Evolutionary conservation across 108 stramenopile species (phyloP).

Genomic region (Heterococcus sp.): DNA sequence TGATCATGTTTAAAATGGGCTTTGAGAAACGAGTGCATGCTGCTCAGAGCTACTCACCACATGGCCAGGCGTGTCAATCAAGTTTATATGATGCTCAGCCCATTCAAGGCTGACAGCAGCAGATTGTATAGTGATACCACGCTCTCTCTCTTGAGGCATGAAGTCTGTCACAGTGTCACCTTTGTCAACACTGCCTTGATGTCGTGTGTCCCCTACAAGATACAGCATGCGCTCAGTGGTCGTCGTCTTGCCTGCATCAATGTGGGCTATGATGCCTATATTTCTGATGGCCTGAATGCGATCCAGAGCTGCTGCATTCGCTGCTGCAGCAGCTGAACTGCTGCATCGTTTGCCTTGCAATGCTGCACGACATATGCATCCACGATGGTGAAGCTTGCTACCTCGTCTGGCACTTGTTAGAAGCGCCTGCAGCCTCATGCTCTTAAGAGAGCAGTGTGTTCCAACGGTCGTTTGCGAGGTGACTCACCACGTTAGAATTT

Average conservation of each 20-base stretch:
- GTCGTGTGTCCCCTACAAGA: conserved; percentile 72
- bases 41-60: conserved; percentile 63
- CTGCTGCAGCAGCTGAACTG: no score
- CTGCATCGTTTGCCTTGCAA: no score
- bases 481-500: no score
- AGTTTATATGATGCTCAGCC: conserved; percentile 89
- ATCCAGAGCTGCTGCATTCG: conserved; percentile 4
- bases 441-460: no score
- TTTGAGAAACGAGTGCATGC: no score
- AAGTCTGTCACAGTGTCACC: conserved; percentile 97
- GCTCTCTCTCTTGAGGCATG: conserved; percentile 91
- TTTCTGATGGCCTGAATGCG: conserved; percentile 37
- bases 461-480: no score
- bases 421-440: no score
- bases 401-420: no score
- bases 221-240: conserved; percentile 96
- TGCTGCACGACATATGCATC: no score
- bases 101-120: conserved; percentile 91
- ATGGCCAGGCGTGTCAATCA: conserved; percentile 99
- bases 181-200: conserved; percentile 79
- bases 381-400: no score
- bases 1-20: no score
- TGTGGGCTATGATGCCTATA: conserved; percentile 94
- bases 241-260: conserved; percentile 99
- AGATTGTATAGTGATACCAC: conserved; percentile 97